Conservation (phyloP, 2,329 filamentous ascomycete species). For the Rhinocladiella mackenziei region DNA sequence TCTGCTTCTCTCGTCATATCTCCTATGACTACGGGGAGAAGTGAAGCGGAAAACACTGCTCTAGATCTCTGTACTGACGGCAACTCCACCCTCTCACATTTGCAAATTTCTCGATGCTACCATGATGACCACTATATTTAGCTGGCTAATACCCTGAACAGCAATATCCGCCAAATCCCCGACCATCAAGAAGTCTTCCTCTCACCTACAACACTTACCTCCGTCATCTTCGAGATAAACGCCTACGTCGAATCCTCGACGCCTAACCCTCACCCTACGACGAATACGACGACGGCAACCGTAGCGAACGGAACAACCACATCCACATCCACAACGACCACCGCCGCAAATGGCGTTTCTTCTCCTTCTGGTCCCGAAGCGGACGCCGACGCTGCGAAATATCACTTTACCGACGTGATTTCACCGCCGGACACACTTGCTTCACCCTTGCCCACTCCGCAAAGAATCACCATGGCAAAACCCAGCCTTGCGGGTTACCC, state of each 20-base stretch:
- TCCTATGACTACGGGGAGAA: too few species aligned
- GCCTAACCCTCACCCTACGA: background rate
- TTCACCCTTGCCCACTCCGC: slow-evolving; percentile 6
- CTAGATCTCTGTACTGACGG: too few species aligned
- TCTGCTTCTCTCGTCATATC: too few species aligned
- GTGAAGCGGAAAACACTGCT: background rate
- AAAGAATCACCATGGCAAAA: slow-evolving; percentile 8
- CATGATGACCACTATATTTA: too few species aligned
- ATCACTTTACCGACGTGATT: slow-evolving; percentile 49
- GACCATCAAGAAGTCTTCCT: slow-evolving; percentile 90
- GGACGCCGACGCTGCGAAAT: slow-evolving; percentile 33
- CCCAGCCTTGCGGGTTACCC: slow-evolving; percentile 21
- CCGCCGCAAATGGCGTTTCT: slow-evolving; percentile 1
- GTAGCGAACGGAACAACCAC: background rate
- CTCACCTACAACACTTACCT: slow-evolving; percentile 76
- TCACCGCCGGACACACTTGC: slow-evolving; percentile 30
- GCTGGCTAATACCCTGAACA: slow-evolving; percentile 5
- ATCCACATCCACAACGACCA: slow-evolving; percentile 2
- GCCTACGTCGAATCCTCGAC: slow-evolving; percentile 60
- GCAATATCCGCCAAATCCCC: slow-evolving; percentile 29
- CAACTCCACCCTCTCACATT: too few species aligned
- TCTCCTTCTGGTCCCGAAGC: background rate
- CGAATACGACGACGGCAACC: background rate
- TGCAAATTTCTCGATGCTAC: too few species aligned
- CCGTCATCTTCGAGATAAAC: slow-evolving; percentile 84